phyloP scores from a whole-genome alignment of 768 basidiomycete genomes.

The Tremella yokohamensis region DNA sequence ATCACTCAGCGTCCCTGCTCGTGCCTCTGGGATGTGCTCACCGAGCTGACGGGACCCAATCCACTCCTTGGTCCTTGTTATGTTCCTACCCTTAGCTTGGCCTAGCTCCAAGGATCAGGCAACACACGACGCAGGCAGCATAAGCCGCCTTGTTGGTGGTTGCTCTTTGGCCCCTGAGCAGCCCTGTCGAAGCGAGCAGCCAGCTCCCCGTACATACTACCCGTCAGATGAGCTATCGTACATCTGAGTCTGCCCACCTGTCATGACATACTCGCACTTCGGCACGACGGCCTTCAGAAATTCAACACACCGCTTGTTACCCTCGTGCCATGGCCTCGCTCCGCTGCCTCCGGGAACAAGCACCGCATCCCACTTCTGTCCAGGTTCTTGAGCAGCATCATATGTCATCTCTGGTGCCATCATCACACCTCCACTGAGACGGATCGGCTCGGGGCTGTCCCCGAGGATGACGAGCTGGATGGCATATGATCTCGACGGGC shows the following conservation, averaged over 20 bases:
- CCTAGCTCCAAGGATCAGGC: neutral
- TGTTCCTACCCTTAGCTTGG: constrained; percentile 8
- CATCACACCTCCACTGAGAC: too few species aligned
- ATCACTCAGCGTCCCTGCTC: neutral
- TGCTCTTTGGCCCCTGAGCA: constrained; percentile 19
- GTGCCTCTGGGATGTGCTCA: neutral
- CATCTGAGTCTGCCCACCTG: constrained; percentile 14
- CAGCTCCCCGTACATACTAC: constrained; percentile 28
- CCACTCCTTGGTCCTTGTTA: constrained; percentile 10
- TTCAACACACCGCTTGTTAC: constrained; percentile 13
- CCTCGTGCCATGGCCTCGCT: constrained; percentile 15
- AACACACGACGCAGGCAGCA: constrained; percentile 13
- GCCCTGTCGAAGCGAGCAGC: constrained; percentile 21
- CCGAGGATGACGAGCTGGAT: too few species aligned
- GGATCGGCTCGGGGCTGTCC: too few species aligned
- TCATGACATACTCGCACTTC: constrained; percentile 15
- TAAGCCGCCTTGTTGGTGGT: constrained; percentile 28
- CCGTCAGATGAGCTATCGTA: neutral
- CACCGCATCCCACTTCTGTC: constrained; percentile 18
- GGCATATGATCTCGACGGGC: too few species aligned
- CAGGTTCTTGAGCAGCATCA: constrained; percentile 6
- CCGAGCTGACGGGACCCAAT: constrained; percentile 25
- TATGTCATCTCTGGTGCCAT: constrained; percentile 3
- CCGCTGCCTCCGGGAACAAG: constrained; percentile 24
- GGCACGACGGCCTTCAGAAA: constrained; percentile 20